phyloP scores from a whole-genome alignment of 345 rosid species.

The Brassica cretica region DNA sequence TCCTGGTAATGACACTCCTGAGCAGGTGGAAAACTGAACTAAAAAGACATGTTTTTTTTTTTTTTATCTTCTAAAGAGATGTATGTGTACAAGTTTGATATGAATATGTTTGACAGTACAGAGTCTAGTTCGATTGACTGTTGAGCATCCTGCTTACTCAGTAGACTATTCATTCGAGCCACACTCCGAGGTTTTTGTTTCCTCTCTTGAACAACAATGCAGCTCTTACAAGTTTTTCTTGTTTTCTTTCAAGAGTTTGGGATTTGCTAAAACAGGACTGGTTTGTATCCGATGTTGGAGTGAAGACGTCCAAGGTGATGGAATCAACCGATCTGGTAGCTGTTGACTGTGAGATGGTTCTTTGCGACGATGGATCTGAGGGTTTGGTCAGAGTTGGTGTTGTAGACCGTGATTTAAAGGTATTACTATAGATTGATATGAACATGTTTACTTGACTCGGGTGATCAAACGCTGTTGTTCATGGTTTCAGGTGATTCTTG shows the following conservation, averaged over 20 bases:
- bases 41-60: not conserved
- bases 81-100: not conserved
- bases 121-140: constrained; percentile 69
- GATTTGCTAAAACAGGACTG: constrained; percentile 51
- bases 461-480: constrained; percentile 14
- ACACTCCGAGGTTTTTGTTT: constrained; percentile 54
- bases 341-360: constrained; percentile 97
- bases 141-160: constrained; percentile 58
- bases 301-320: constrained; percentile 39
- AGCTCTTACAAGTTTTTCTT: not conserved
- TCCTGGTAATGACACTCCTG: constrained; percentile 45
- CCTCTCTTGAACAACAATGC: constrained; percentile 4
- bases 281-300: constrained; percentile 53
- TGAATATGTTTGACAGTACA: constrained; percentile 48
- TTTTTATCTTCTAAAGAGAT: not conserved
- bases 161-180: constrained; percentile 53
- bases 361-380: constrained; percentile 85
- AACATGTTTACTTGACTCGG: not conserved
- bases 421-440: not conserved
- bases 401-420: constrained; percentile 71
- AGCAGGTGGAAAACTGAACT: constrained; percentile 48
- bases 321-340: constrained; percentile 51
- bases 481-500: constrained; percentile 57
- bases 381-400: constrained; percentile 74
- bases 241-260: not conserved